Evolutionary conservation across 164 flowering plant genomes (phyloP).

Genomic region (Magnolia sinica): DNA sequence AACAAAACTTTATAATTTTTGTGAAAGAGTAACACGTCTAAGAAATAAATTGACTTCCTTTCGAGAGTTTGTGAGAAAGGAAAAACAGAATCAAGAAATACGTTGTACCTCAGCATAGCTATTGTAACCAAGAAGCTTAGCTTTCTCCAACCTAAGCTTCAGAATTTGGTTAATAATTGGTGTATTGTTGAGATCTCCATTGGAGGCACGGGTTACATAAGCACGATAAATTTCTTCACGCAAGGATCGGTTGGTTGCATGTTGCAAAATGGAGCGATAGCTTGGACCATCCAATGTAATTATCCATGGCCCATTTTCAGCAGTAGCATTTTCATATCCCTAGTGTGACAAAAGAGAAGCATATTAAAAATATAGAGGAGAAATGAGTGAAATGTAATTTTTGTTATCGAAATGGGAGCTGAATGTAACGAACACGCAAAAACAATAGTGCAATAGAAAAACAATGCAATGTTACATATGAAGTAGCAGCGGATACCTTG

Average conservation of each 20-base stretch:
- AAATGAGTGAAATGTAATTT: not conserved
- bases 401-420: not conserved
- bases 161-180: conserved; percentile 74
- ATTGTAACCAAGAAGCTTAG: conserved; percentile 82
- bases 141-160: conserved; percentile 89
- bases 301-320: conserved; percentile 96
- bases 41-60: not conserved
- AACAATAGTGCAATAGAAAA: not conserved
- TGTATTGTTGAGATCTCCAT: conserved; percentile 85
- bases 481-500: conserved; percentile 47
- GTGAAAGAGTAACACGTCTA: not conserved
- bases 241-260: conserved; percentile 69
- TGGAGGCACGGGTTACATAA: conserved; percentile 77
- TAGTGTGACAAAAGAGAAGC: conserved; percentile 13
- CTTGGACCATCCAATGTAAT: conserved; percentile 93
- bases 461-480: not conserved
- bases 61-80: not conserved
- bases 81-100: not conserved
- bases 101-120: conserved; percentile 86
- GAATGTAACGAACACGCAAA: not conserved
- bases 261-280: conserved; percentile 88
- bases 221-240: conserved; percentile 93
- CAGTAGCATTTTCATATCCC: conserved; percentile 92
- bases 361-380: not conserved
- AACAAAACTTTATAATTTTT: conserved; percentile 4